Evolutionary conservation across 805 yeast species (phyloP), one percentile per base, ranked within the genome.

Genomic region (Wickerhamiella siamensis): DNA sequence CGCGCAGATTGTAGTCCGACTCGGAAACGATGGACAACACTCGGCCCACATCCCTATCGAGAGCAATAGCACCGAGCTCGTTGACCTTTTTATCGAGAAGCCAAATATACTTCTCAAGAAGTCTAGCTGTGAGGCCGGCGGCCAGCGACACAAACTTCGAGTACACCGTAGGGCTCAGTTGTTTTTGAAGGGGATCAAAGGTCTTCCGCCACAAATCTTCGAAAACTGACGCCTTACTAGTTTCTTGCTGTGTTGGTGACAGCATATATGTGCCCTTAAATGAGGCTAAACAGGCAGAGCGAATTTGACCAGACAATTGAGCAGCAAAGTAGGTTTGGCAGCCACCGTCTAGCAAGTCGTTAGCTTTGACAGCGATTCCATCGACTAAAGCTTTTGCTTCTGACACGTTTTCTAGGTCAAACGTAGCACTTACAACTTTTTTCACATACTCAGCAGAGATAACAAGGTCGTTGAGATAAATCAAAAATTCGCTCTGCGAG

Each of bases 21-120:
- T 94, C 58, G 15, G 58, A 52, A 4, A 83, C 71, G 44, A 79
- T 79, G 36, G 77, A 71, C 39, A 91, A 81, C 27, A 88, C 69
- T 21, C 73, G 67, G 37, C 86, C 74, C 18, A 86, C 62, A 55
- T 87, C 95, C 45, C 82, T 74, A 49, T 91, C 97, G 39, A 91
- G 63, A 48, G 77, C 80, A 16, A 84, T 69, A 0, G 93, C 77
- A 1, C 96, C 97, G 33, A 82, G 61, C 51, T 82, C 93, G 54
- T 83, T 86, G 45, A 84, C 74, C 49, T 73, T 75, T 40, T 74
- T 72, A 38, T 78, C 72, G 36, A 82, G 65, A 3, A 67, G 50
- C 75, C 88, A 73, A 22, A 88, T 63, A 51, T 77, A 77, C 47
- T 72, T 69, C 53, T 83, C 94, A 3, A 84, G 52, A 15, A 71